These are phyloP conservation scores for Pseudopithomyces maydicus DNA, from an alignment of 2,329 filamentous ascomycete species.

Conservation along the genomic window DNA sequence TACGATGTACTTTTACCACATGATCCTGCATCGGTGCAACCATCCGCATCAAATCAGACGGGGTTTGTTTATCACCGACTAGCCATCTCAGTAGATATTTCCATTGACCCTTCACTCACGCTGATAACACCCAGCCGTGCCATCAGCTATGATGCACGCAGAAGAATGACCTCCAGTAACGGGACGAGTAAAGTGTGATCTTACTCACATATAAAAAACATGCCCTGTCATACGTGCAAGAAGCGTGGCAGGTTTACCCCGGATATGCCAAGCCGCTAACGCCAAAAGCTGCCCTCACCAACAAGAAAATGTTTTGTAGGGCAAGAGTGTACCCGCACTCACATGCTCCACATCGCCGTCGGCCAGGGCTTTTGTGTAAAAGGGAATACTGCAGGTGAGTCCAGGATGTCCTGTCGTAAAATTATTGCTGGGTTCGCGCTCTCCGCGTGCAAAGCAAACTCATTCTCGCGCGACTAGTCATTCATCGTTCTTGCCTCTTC, in stretches of 20 bases:
- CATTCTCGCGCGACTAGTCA: background rate
- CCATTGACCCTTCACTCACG: too few species aligned
- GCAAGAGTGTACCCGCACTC: too few species aligned
- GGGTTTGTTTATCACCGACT: background rate
- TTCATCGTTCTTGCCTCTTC: background rate
- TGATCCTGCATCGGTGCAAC: background rate
- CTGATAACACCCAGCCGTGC: background rate
- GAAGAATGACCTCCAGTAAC: too few species aligned
- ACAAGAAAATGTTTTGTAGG: background rate
- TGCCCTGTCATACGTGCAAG: background rate
- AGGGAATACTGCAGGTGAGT: background rate
- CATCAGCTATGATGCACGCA: background rate
- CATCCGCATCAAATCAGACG: background rate
- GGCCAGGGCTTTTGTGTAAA: background rate
- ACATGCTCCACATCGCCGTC: background rate
- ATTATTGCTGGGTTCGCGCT: background rate
- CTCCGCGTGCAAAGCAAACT: background rate
- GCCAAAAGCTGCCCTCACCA: constrained; percentile 25
- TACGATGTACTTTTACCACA: background rate
- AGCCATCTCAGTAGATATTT: background rate
- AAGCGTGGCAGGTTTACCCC: background rate
- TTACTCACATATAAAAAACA: background rate
- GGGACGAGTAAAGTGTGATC: too few species aligned
- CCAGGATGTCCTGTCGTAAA: too few species aligned
- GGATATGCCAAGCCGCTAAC: constrained; percentile 25